phyloP scores from a whole-genome alignment of 106 monocot genomes.

The Allium sativum region DNA sequence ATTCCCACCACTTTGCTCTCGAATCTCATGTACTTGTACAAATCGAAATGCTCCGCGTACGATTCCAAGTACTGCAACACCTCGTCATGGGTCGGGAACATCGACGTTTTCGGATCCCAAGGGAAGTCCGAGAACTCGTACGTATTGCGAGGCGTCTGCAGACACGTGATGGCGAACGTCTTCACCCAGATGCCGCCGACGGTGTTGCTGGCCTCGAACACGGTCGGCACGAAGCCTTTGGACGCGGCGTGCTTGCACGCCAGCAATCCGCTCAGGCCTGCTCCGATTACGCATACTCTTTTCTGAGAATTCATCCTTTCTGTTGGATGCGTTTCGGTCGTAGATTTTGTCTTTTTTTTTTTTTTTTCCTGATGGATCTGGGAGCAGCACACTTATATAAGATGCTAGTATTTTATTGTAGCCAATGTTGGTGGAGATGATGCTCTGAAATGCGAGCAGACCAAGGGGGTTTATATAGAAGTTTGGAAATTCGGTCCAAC shows the following conservation, averaged over 20 bases:
- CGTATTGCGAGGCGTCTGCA: constrained; percentile 24
- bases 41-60: constrained; percentile 29
- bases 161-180: constrained; percentile 26
- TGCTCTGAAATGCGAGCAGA: no score
- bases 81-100: constrained; percentile 13
- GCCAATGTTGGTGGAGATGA: no score
- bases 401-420: no score
- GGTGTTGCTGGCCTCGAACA: constrained; percentile 26
- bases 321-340: no score
- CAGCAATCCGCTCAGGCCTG: constrained; percentile 46
- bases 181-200: constrained; percentile 45
- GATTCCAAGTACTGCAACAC: background rate
- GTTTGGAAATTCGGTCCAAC: no score
- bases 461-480: no score
- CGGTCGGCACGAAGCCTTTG: constrained; percentile 22
- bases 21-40: constrained; percentile 18
- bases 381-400: no score
- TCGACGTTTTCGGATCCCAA: constrained; percentile 24
- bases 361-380: no score
- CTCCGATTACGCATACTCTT: constrained; percentile 38
- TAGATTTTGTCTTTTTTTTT: no score
- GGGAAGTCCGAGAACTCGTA: constrained; percentile 50
- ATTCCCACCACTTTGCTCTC: constrained; percentile 18
- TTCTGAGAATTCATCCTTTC: background rate
- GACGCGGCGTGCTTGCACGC: constrained; percentile 31